Conservation (phyloP, 2,329 filamentous ascomycete species). For the Nemania abortiva region DNA sequence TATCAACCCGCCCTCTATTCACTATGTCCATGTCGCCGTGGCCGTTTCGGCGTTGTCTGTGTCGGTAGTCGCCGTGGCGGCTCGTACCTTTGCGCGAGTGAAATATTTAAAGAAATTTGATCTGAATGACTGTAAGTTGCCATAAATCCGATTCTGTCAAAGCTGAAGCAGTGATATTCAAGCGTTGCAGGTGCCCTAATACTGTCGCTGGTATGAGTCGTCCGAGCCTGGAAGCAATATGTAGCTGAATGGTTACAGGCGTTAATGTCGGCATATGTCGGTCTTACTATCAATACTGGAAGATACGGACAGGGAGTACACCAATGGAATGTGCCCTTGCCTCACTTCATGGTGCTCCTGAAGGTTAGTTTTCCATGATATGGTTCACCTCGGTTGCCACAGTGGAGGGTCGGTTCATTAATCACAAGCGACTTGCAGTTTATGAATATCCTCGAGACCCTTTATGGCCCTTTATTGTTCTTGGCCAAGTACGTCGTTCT, state of each 20-base stretch:
- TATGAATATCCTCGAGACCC: slow-evolving; percentile 31
- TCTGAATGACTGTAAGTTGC: slow-evolving; percentile 31
- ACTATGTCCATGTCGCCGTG: background rate
- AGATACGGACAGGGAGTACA: slow-evolving; percentile 29
- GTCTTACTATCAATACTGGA: slow-evolving; percentile 16
- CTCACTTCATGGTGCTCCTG: slow-evolving; percentile 8
- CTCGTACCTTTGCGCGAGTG: slow-evolving; percentile 19
- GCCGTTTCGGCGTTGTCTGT: background rate
- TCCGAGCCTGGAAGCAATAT: background rate
- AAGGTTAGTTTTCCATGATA: slow-evolving; percentile 23
- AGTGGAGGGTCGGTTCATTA: background rate
- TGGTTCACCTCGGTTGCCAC: background rate
- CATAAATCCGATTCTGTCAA: background rate
- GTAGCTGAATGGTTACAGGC: slow-evolving; percentile 1
- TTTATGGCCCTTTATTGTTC: slow-evolving; percentile 35
- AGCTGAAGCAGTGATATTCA: background rate
- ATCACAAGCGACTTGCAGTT: slow-evolving; percentile 3
- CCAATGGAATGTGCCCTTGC: slow-evolving; percentile 35
- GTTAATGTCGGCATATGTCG: slow-evolving; percentile 16
- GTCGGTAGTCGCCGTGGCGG: background rate
- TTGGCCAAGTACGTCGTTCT: slow-evolving; percentile 37
- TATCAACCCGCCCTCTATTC: slow-evolving; percentile 11
- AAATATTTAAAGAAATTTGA: slow-evolving; percentile 27
- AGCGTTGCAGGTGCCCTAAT: background rate
- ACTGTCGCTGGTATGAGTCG: background rate